Evolutionary conservation across 2,329 filamentous ascomycete species (phyloP).

Genomic region (Fusarium dimerum): DNA sequence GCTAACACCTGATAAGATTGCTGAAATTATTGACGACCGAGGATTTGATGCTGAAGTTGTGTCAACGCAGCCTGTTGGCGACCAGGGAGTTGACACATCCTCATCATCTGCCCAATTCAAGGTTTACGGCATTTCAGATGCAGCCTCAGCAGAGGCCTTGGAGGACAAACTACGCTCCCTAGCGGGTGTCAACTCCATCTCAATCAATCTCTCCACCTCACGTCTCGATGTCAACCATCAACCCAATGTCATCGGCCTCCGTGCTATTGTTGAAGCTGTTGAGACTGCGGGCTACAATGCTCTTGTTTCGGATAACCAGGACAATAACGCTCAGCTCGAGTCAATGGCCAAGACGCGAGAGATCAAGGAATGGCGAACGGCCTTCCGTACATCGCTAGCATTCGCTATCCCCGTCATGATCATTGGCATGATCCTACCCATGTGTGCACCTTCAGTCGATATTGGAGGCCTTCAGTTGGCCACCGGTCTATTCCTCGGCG

Average conservation of each 20-base stretch:
- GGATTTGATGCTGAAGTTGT: conserved; percentile 87
- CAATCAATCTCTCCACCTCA: conserved; percentile 71
- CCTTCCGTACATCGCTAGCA: conserved; percentile 73
- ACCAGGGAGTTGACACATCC: conserved; percentile 51
- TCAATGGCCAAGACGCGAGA: conserved; percentile 95
- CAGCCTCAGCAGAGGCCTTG: conserved; percentile 69
- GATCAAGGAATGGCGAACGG: conserved; percentile 86
- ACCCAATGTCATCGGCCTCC: conserved; percentile 71
- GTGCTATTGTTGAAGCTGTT: conserved; percentile 77
- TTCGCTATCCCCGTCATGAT: conserved; percentile 92
- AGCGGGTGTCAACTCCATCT: conserved; percentile 73
- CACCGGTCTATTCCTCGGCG: conserved; percentile 82
- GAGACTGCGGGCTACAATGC: conserved; percentile 87
- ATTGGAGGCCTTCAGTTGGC: conserved; percentile 69
- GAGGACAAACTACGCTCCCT: conserved; percentile 67
- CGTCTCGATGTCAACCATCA: conserved; percentile 74
- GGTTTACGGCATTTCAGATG: conserved; percentile 76
- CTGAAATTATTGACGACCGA: conserved; percentile 81
- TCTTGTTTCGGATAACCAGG: conserved; percentile 84
- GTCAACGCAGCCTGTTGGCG: conserved; percentile 66
- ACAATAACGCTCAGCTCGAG: conserved; percentile 95
- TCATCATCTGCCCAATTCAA: conserved; percentile 74
- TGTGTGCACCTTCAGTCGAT: conserved; percentile 75
- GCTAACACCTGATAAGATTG: conserved; percentile 72
- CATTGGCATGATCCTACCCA: conserved; percentile 91